Base-by-base conservation (phyloP, 2,329 filamentous ascomycete genomes). In the Lasiodiplodia theobromae region DNA sequence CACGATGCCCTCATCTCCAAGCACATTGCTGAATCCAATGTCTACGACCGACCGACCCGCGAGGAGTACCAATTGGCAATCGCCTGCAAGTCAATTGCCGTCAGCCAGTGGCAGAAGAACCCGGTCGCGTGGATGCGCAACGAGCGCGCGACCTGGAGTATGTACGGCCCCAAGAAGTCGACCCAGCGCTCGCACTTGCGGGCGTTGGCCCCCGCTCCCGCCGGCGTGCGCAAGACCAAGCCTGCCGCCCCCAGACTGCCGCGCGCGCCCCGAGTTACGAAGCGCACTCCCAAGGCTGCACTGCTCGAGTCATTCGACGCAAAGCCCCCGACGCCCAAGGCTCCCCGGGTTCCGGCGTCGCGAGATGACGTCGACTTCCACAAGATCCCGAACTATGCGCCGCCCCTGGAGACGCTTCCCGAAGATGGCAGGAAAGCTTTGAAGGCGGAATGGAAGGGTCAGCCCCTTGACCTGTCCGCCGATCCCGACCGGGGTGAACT, bases 401-500 rank as follows among this genome's bases (percentile, higher is more conserved):
- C 93, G 54, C 89, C 91, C 0, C 76, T 89, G 52, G 81, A 84
- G 67, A 89, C 90, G 2, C 86, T 96, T 4, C 88, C 89, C 8
- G 74, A 77, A 57, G 82, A 83, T 72, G 89, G 89, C 74, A 82
- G 86, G 64, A 93, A 92, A 78, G 56, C 44, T 34, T 86, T 96
- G 73, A 95, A 94, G 83, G 90, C 92, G 31, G 93, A 96, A 71
- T 96, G 93, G 92, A 96, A 94, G 82, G 92, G 92, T 8, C 88
- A 89, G 70, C 87, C 90, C 49, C 88, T 96, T 71, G 91, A 96
- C 75, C 87, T 97, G 56, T 88, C 85, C 78, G 85, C 86, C 69
- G 93, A 96, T 74, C 88, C 91, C 7, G 85, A 94, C 74, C 84
- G 86, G 28, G 78, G 88, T 68, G 83, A 93, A 49, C 88, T 97